Evolutionary conservation across 2,329 filamentous ascomycete genomes (phyloP), one percentile per base, ranked within the genome.

Genomic region (Zymoseptoria crescenta): DNA sequence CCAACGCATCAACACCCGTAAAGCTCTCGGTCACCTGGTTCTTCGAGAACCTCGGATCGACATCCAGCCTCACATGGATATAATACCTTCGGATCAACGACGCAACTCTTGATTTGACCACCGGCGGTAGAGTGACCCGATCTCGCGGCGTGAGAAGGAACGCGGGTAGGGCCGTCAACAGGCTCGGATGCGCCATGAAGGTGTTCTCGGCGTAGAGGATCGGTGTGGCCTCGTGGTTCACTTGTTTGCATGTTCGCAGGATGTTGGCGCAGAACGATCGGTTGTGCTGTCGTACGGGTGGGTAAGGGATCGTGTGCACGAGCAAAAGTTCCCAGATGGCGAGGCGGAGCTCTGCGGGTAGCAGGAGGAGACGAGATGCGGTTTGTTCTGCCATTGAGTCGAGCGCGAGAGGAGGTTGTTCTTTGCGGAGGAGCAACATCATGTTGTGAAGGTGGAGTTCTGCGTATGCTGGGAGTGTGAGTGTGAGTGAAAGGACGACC

Each of bases 301-400:
- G 50, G 30, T 64, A 65, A 20, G 48, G 49, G 10, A 52, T 35
- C 28, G 41, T 29, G 57, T 56, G 62, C 20, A 66, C 49, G 13
- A 78, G 71, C 21, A 77, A 69, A 16, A 68, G 65, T 45, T 66
- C 63, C 69, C 76, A 81, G 49, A 87, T 80, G 65, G 85, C 79
- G 57, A 86, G 81, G 45, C 80, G 79, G 3, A 88, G 77, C 66
- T 87, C 85, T 7, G 77, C 76, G 30, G 87, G 79, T 1, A 88
- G 76, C 24, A 62, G 68, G 70, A 77, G 74, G 60, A 77, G 66
- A 24, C 57, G 64, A 27, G 58, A 67, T 41, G 58, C 20, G 16
- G 51, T 60, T 55, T 65, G 65, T 45, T 55, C 49, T 49, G 59
- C 35, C 55, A 58, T 62, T 53, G 48, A 28, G 28, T 58, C 51